Conservation (phyloP, 2,329 filamentous ascomycete genomes). For the Stagonosporopsis tanaceti region DNA sequence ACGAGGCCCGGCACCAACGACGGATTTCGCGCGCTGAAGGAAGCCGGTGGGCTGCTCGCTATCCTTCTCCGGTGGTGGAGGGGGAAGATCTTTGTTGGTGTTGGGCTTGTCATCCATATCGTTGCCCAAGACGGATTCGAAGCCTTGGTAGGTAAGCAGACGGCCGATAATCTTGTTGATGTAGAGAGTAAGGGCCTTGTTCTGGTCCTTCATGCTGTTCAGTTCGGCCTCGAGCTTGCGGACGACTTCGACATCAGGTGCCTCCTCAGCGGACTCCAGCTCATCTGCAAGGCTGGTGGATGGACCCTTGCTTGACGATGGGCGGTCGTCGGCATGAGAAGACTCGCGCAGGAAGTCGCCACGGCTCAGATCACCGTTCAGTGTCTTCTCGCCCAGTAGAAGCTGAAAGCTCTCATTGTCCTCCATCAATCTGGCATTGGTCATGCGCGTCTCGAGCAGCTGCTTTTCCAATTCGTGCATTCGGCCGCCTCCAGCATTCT, state of each 20-base stretch:
- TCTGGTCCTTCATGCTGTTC: constrained; percentile 85
- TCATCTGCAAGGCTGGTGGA: constrained; percentile 74
- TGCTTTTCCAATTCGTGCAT: constrained; percentile 89
- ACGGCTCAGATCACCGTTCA: constrained; percentile 90
- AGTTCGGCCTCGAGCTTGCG: constrained; percentile 80
- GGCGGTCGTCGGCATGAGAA: constrained; percentile 43
- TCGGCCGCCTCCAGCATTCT: constrained; percentile 88
- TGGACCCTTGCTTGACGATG: constrained; percentile 45
- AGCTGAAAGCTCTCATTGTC: constrained; percentile 99
- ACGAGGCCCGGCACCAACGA: constrained; percentile 54
- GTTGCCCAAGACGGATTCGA: constrained; percentile 90
- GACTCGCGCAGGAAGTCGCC: constrained; percentile 75
- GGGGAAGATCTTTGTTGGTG: constrained; percentile 84
- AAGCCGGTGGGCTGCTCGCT: constrained; percentile 55
- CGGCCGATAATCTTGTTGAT: constrained; percentile 99
- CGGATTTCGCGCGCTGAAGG: constrained; percentile 67
- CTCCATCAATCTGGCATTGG: constrained; percentile 95
- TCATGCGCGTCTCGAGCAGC: constrained; percentile 91
- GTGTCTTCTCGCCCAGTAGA: constrained; percentile 89
- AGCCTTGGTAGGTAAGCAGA: constrained; percentile 91
- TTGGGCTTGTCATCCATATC: constrained; percentile 62
- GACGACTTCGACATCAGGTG: constrained; percentile 55
- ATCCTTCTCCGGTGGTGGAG: constrained; percentile 61
- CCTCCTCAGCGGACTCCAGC: constrained; percentile 71
- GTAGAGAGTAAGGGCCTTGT: constrained; percentile 96